A percentile compares a stretch with the other conserved stretches of the same genome.
These are phyloP conservation scores for Chlamydomonas sp. DNA, from an alignment of 139 green algal species.

Conservation along the genomic window DNA sequence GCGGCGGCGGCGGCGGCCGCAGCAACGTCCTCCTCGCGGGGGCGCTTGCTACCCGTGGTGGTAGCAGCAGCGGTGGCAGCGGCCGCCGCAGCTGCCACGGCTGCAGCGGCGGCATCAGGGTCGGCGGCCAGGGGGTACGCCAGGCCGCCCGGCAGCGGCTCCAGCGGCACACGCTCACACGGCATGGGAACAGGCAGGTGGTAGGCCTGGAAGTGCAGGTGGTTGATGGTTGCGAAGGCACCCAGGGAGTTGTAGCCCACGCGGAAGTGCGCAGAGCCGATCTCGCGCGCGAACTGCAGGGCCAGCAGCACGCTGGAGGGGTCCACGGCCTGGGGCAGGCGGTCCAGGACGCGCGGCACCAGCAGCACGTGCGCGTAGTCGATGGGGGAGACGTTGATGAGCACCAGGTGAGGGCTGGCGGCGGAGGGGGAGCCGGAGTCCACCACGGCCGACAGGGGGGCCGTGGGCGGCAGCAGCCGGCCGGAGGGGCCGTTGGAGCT, in stretches of 20 bases:
- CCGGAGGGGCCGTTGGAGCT: background rate
- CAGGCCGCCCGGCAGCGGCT: conserved; percentile 46
- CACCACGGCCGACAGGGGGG: background rate
- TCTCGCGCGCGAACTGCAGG: conserved; percentile 89
- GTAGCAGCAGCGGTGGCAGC: background rate
- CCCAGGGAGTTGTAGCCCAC: conserved; percentile 97
- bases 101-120: background rate
- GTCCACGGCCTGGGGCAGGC: conserved; percentile 76
- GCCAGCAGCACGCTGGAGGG: conserved; percentile 77
- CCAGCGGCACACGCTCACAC: conserved; percentile 85
- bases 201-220: conserved; percentile 99
- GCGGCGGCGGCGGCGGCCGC: background rate
- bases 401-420: conserved; percentile 83
- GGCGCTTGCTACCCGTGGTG: background rate
- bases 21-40: background rate
- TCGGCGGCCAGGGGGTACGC: background rate
- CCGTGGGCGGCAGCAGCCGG: background rate
- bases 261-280: conserved; percentile 91
- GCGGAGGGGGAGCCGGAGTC: conserved; percentile 1
- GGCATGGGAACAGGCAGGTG: conserved; percentile 86
- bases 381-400: conserved; percentile 98
- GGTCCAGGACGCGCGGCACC: conserved; percentile 86
- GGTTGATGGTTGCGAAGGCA: conserved; percentile 98
- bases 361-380: conserved; percentile 99
- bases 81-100: background rate